Base-by-base conservation (phyloP, 148 eudicot genomes). In the Camellia granthamiana region DNA sequence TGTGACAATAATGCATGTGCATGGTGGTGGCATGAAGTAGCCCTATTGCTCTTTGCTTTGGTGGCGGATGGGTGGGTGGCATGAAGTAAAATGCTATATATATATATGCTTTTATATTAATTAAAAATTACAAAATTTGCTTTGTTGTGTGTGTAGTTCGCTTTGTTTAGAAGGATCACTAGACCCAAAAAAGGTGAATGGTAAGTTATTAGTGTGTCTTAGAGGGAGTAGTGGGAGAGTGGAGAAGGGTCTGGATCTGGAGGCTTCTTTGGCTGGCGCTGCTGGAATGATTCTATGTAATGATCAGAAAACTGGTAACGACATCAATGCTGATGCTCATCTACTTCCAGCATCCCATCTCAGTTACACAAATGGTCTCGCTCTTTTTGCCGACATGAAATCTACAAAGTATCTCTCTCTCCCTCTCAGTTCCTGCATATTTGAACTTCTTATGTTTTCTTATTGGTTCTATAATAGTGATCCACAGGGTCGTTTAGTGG, bases 281-380 rank as follows among this genome's bases (percentile, higher is more conserved):
- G 89, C 18, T 4, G 96, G 91, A 14, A 89, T 93, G 92, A 81
- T 93, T 74, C 95, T 93, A 2, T 85, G 88, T 81, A 92, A 93
- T 30, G 86, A 79, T 62, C 15, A 84, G 81, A 61, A 66, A 0
- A 41, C n/a, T 66, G 94, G 88, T 10, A 84, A 92, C 7, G 92
- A 86, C 47, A 18, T 88, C 19, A 6, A 82, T 0, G 80, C 92
- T 0, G 92, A 93, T 62, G 41, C 85, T 64, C 94, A 91, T 75
- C 41, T 89, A 44, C 91, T 92, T 70, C 94, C 97, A 2, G 82
- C 97, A 0, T 44, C 91, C 0, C 91, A 89, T 43, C 66, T 92
- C 10, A 88, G 47, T 21, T 92, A 90, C 75, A 52, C 51, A 0
- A 96, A 89, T 76, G 90, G 94, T 2, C 75, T 15, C 43, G 72